Evolutionary conservation across 345 rosid genomes (phyloP).

Genomic region (Anastatica hierochuntica): DNA sequence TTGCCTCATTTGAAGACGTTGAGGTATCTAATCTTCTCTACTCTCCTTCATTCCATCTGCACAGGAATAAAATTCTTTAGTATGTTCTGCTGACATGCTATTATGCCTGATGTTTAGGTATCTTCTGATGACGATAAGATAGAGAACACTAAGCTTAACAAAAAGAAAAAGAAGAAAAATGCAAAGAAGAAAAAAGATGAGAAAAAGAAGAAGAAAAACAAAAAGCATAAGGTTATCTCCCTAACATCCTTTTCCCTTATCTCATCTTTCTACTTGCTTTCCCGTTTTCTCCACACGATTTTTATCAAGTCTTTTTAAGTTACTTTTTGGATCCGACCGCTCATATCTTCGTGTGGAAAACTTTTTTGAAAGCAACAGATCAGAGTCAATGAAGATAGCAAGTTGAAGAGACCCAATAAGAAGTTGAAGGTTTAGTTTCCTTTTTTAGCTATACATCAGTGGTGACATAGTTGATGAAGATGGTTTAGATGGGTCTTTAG

Average conservation of each 20-base stretch:
- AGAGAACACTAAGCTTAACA: constrained; percentile 29
- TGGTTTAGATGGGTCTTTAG: background rate
- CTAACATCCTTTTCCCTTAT: constrained; percentile 13
- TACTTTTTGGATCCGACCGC: constrained; percentile 5
- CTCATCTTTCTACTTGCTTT: constrained; percentile 24
- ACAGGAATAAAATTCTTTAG: background rate
- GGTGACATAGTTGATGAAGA: constrained; percentile 10
- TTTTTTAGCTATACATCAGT: background rate
- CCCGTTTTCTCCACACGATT: constrained; percentile 9
- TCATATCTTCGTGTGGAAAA: constrained; percentile 9
- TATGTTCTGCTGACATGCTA: constrained; percentile 11
- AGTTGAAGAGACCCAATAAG: constrained; percentile 29
- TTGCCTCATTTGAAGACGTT: constrained; percentile 46
- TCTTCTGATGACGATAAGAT: constrained; percentile 30
- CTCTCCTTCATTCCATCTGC: constrained; percentile 4
- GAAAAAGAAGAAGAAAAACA: constrained; percentile 28
- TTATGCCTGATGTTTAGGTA: constrained; percentile 22
- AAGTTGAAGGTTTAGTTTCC: constrained; percentile 33
- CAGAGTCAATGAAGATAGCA: constrained; percentile 14
- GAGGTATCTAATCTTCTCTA: constrained; percentile 25
- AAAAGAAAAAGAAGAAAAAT: constrained; percentile 28
- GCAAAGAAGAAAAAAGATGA: constrained; percentile 14
- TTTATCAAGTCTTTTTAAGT: constrained; percentile 6
- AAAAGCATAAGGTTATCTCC: constrained; percentile 38
- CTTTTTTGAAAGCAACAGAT: constrained; percentile 27